Base-by-base conservation (phyloP, 768 basidiomycete genomes). In the Jaapia argillacea region DNA sequence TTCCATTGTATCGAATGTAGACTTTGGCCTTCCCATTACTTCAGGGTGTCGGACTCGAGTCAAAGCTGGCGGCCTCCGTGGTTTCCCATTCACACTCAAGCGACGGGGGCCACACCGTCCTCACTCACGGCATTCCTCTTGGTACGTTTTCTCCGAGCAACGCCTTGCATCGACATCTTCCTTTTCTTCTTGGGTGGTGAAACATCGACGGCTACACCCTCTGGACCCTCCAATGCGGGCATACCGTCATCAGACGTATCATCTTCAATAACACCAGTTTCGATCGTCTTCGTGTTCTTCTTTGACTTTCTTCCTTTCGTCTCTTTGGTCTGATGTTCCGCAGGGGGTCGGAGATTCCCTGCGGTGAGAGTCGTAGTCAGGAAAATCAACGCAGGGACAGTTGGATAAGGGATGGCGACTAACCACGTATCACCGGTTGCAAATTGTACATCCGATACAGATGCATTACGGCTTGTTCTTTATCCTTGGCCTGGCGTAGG, bases 401-500 rank as follows among this genome's bases (percentile, higher is more conserved):
- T n/a, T n/a, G n/a, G n/a, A n/a, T n/a, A n/a, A n/a, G 21, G 37
- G 37, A 38, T 10, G n/a, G n/a, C n/a, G n/a, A 22, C 37, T 7
- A 7, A 38, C 37, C 78, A 48, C 79, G 62, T 6, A 70, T 74
- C 20, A 88, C 81, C 13, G 78, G 72, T 35, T 79, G 64, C 3
- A 93, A 58, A 37, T 66, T 68, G 52, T 96, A 94, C 24, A 85
- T 79, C 45, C 89, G 60, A 56, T 88, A 80, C 36, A 94, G 55
- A 48, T 93, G 79, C 45, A 96, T 72, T 4, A 96, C 91, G 1
- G 91, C 92, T 57, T 93, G 92, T 58, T 94, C 92, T 63, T 92
- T 87, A 60, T 86, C 87, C 58, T 91, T 89, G 2, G 88, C 88
- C 61, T 93, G 90, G 46, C 92, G 89, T 90, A 93, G 91, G 50